Base-by-base conservation (phyloP, 306 rosid species). In the Fragaria nilgerrensis region DNA sequence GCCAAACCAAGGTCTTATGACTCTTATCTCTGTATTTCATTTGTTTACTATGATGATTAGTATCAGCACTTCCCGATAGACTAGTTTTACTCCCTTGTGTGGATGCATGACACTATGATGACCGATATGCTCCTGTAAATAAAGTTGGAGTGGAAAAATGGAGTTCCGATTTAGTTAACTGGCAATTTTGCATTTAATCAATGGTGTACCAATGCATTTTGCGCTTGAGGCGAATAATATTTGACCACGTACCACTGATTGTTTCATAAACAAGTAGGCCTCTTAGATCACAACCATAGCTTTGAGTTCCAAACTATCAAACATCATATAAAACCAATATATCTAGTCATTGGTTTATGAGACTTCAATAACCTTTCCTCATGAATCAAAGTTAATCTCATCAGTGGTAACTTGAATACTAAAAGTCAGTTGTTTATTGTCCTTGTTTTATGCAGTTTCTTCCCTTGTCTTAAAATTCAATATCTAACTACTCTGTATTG, bases 1-100 rank as follows among this genome's bases (percentile, higher is more conserved):
- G 88, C 20, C 87, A 87, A 85, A 87, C 93, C 78, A 88, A 89
- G 91, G 94, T 74, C 4, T 0, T 36, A 36, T 3, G 37, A 36
- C 37, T 22, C 37, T 22, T 25, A 19, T 37, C 23, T 20, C 23
- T 58, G 50, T 44, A 44, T 9, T 15, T 47, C 11, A 15, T 43
- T 72, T 36, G 22, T 6, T 25, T 47, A 19, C 25, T 12, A 68
- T 41, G 72, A 13, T 39, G 13, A 20, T 11, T 39, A 39, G 50
- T 19, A 55, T 22, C 5, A 22, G 61, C 27, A 25, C 12, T 55
- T 2, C 61, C 61, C 5, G 7, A 9, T 20, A 7, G 25, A 22
- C 64, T 58, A 58, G 23, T 22, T 58, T 34, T 20, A 55, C 27
- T 5, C 22, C 16, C 50, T 47, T 47, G 50, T 47, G 58, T 23